A percentile compares a stretch with the other conserved stretches of the same genome.
Conservation (phyloP, 2,329 filamentous ascomycete species). For the Penicillium freii region DNA sequence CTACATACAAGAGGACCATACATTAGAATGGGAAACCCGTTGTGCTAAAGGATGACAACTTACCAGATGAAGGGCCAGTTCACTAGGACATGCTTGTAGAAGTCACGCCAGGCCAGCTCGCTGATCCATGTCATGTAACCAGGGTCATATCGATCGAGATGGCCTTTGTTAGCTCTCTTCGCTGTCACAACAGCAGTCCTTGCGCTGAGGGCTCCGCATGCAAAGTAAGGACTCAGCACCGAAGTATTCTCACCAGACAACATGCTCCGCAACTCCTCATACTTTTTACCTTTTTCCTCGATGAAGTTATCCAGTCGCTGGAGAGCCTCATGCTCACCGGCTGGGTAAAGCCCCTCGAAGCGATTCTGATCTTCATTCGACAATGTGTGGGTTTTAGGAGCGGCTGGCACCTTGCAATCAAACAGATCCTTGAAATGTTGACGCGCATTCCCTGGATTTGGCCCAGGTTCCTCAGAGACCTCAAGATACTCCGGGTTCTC, state of each 20-base stretch:
- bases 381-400: constrained; percentile 63
- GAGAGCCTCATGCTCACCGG: constrained; percentile 70
- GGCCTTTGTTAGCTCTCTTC: constrained; percentile 58
- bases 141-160: constrained; percentile 63
- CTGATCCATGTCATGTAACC: constrained; percentile 74
- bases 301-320: constrained; percentile 66
- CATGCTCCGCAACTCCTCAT: constrained; percentile 65
- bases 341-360: constrained; percentile 65
- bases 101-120: constrained; percentile 83
- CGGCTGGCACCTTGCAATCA: constrained; percentile 57
- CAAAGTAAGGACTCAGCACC: constrained; percentile 68
- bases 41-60: background rate
- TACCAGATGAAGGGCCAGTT: constrained; percentile 71
- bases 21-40: constrained; percentile 3
- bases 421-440: constrained; percentile 59
- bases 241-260: constrained; percentile 64
- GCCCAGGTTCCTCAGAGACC: constrained; percentile 55
- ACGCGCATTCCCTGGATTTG: constrained; percentile 54
- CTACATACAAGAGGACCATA: constrained; percentile 29
- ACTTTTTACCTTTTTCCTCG: constrained; percentile 60
- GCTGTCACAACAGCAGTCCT: constrained; percentile 66
- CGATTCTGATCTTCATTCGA: constrained; percentile 57
- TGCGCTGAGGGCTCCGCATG: constrained; percentile 66
- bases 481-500: constrained; percentile 66
- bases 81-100: constrained; percentile 81